Conservation (phyloP, 495 filamentous ascomycete genomes). For the Chaetomidium leptoderma region DNA sequence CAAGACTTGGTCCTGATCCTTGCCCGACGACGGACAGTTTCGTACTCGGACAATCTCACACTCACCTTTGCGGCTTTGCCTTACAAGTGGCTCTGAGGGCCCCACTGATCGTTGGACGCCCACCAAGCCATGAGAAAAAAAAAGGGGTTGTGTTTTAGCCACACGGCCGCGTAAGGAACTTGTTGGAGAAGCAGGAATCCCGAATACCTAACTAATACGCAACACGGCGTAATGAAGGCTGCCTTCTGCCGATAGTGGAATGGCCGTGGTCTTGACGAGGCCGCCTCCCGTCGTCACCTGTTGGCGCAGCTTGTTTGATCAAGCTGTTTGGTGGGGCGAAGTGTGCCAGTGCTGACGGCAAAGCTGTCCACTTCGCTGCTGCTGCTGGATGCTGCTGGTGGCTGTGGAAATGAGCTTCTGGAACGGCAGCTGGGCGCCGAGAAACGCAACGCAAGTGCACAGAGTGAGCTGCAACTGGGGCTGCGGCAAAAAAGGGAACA, state of each 20-base stretch:
- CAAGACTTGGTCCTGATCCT: not conserved
- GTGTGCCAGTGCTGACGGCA: conserved; percentile 7
- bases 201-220: too few relatives aligned
- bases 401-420: not conserved
- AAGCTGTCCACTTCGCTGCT: not conserved
- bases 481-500: not conserved
- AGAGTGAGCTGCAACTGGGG: too few relatives aligned
- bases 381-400: not conserved
- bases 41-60: conserved; percentile 3
- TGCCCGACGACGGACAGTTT: not conserved
- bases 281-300: not conserved
- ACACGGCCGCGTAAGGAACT: not conserved
- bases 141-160: not conserved
- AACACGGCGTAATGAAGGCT: too few relatives aligned
- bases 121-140: not conserved
- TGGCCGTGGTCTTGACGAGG: not conserved
- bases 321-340: not conserved
- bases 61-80: not conserved
- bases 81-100: not conserved
- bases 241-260: too few relatives aligned
- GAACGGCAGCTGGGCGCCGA: not conserved
- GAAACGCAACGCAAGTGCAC: too few relatives aligned
- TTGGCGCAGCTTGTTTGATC: not conserved
- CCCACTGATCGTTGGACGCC: conserved; percentile 8
- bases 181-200: too few relatives aligned